A percentile compares a stretch with the other conserved stretches of the same genome.
Conservation (phyloP, 495 filamentous ascomycete species). For the Delitschia confertaspora region DNA sequence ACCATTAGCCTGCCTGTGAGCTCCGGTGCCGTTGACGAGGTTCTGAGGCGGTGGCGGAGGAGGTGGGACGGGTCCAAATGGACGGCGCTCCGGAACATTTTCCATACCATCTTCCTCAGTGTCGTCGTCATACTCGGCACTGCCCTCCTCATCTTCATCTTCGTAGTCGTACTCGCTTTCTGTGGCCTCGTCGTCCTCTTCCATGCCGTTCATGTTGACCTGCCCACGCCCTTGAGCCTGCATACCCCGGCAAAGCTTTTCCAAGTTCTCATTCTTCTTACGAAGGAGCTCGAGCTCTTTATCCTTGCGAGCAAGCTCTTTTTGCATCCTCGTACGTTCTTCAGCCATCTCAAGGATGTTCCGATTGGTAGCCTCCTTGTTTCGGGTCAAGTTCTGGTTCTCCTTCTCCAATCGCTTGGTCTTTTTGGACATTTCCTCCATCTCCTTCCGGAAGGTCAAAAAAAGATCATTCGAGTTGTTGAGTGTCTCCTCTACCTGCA, state of each 20-base stretch:
- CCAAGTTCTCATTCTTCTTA: slow-evolving; percentile 86
- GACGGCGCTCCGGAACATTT: slow-evolving; percentile 17
- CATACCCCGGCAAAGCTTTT: slow-evolving; percentile 88
- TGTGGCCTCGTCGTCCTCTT: slow-evolving; percentile 62
- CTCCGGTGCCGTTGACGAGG: slow-evolving; percentile 26
- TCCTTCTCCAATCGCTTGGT: slow-evolving; percentile 96
- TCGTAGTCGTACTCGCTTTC: slow-evolving; percentile 62
- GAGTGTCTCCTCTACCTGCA: slow-evolving; percentile 92
- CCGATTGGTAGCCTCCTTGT: slow-evolving; percentile 84
- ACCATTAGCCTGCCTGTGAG: slow-evolving; percentile 25
- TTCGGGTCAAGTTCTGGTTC: slow-evolving; percentile 81
- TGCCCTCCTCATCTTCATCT: slow-evolving; percentile 65
- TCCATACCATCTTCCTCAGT: slow-evolving; percentile 33
- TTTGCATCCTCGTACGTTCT: slow-evolving; percentile 56
- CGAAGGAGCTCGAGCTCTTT: slow-evolving; percentile 70
- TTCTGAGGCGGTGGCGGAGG: slow-evolving; percentile 33
- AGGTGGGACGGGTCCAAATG: slow-evolving; percentile 37
- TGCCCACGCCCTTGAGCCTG: slow-evolving; percentile 77
- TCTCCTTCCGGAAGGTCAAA: slow-evolving; percentile 95
- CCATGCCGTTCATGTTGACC: slow-evolving; percentile 38
- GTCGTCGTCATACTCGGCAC: slow-evolving; percentile 35
- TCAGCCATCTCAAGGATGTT: slow-evolving; percentile 99
- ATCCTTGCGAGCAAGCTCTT: slow-evolving; percentile 62
- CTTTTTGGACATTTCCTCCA: slow-evolving; percentile 99
- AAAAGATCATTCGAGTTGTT: slow-evolving; percentile 99